Percentiles rank a stretch among this genome's conserved stretches.
Evolutionary conservation across 108 stramenopile species (phyloP).

Genomic region (Aurantiochytrium sp.): DNA sequence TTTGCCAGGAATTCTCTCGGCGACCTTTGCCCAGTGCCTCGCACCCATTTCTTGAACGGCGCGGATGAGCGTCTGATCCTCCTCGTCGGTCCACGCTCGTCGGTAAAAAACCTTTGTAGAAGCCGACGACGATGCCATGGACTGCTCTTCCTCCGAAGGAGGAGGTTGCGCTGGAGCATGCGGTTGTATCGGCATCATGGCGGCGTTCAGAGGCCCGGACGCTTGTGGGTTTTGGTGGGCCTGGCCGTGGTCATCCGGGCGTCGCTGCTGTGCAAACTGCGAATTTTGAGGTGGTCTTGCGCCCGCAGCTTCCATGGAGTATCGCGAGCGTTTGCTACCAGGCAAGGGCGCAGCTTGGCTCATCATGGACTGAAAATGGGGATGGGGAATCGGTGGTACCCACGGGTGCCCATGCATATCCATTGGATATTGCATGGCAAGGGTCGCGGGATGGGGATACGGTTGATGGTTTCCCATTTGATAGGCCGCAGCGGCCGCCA

Average conservation of each 20-base stretch:
- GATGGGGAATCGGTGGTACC: background rate
- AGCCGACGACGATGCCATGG: no score
- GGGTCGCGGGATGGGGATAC: background rate
- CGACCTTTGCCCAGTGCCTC: slow-evolving; percentile 45
- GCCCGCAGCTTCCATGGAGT: background rate
- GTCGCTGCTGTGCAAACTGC: no score
- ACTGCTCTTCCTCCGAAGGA: no score
- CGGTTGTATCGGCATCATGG: no score
- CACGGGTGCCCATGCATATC: background rate
- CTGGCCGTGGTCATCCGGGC: no score
- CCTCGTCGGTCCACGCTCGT: slow-evolving; percentile 36
- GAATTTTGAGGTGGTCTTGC: no score
- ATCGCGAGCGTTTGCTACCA: background rate
- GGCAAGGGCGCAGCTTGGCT: background rate
- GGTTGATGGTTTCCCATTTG: background rate
- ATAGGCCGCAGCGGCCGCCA: background rate
- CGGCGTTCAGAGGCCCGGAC: no score
- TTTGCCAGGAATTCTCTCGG: slow-evolving; percentile 35
- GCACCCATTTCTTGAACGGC: slow-evolving; percentile 42
- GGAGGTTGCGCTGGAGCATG: no score
- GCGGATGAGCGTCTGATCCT: slow-evolving; percentile 35
- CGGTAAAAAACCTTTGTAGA: background rate
- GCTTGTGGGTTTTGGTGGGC: no score
- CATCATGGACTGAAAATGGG: background rate
- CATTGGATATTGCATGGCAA: background rate